These are phyloP conservation scores for Xanthoceras sorbifolium DNA, from an alignment of 345 rosid genomes.

Conservation along the genomic window DNA sequence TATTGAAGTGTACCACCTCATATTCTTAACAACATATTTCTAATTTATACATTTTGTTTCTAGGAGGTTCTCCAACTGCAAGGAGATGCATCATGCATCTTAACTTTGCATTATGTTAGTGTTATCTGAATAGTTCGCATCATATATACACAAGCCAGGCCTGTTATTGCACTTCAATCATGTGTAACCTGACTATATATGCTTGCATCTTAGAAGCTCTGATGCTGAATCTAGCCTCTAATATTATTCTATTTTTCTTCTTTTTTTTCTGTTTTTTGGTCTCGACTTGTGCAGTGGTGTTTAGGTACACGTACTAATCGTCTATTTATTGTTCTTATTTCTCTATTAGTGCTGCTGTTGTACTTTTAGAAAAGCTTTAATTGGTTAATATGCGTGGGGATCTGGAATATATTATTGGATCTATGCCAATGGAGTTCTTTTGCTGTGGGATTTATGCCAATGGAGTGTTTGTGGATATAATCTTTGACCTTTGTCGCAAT, in stretches of 20 bases:
- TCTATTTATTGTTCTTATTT: not conserved
- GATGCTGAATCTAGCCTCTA: not conserved
- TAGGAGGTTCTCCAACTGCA: not conserved
- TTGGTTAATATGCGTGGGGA: not conserved
- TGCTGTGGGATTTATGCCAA: not conserved
- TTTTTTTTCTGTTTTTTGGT: not conserved
- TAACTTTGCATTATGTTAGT: not conserved
- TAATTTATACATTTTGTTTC: not conserved
- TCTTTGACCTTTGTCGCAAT: no score
- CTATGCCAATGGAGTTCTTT: not conserved
- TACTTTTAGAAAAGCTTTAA: not conserved
- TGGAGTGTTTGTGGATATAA: not conserved
- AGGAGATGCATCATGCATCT: not conserved
- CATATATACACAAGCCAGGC: not conserved
- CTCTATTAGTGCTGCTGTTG: not conserved
- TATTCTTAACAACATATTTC: not conserved
- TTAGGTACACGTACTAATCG: not conserved
- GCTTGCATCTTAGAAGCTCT: not conserved
- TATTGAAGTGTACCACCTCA: not conserved
- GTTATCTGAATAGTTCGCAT: not conserved
- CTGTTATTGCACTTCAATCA: not conserved
- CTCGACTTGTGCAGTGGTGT: not conserved
- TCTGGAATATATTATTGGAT: not conserved
- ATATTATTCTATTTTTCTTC: not conserved
- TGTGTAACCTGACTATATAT: not conserved